phyloP scores from a whole-genome alignment of 768 basidiomycete genomes.

The Suillus lakei region DNA sequence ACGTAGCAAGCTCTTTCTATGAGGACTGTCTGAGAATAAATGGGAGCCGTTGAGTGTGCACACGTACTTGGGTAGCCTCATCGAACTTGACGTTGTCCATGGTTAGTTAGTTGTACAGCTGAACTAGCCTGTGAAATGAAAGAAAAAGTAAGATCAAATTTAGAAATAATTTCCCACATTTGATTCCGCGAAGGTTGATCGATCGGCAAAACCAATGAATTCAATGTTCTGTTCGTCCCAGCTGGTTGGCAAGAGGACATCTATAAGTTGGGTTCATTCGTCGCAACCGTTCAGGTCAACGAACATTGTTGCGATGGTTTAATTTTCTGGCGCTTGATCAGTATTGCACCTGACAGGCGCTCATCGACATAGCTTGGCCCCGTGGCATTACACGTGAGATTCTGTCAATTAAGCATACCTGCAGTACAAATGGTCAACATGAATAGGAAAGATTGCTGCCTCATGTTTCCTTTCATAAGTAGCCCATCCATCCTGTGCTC shows the following conservation, averaged over 20 bases:
- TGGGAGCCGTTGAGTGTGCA: constrained; percentile 1
- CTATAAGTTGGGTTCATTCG: background rate
- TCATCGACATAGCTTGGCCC: constrained; percentile 1
- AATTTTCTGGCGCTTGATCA: background rate
- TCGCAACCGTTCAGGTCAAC: background rate
- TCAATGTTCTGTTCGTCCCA: background rate
- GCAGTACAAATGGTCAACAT: constrained; percentile 18
- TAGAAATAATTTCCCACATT: constrained; percentile 4
- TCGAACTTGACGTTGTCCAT: constrained; percentile 67
- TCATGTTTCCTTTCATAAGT: constrained; percentile 28
- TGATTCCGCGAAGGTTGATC: constrained; percentile 19
- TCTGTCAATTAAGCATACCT: constrained; percentile 23
- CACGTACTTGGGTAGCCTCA: constrained; percentile 71
- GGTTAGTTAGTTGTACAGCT: constrained; percentile 13
- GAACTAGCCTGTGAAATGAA: background rate
- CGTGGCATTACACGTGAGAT: constrained; percentile 42
- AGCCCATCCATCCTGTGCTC: constrained; percentile 16
- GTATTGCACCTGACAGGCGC: background rate
- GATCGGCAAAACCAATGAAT: constrained; percentile 3
- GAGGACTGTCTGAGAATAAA: constrained; percentile 14
- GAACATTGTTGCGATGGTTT: background rate
- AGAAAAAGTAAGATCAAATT: constrained; percentile 25
- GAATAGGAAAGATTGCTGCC: constrained; percentile 29
- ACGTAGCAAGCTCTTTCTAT: constrained; percentile 82
- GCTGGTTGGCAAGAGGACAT: constrained; percentile 1